Evolutionary conservation across 805 yeast genomes (phyloP), one percentile per base, ranked within the genome.

Genomic region (Barnettozyma wickerhamii): DNA sequence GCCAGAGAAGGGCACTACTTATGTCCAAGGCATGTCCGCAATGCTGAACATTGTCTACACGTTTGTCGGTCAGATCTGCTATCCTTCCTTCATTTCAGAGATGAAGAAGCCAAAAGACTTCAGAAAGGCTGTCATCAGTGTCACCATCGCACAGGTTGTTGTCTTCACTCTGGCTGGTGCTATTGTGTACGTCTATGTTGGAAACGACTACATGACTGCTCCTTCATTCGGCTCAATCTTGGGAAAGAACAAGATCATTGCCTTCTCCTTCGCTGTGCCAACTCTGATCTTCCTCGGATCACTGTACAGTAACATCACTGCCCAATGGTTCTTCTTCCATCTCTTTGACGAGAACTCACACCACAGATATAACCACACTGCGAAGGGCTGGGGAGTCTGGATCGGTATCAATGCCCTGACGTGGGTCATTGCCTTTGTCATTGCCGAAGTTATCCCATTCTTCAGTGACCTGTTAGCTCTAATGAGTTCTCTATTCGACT

Each of bases 391-490:
- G 83, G 34, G 52, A 3, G 62, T 66, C 10, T 77, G 84, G 84
- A 51, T 62, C 5, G 67, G 58, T 1, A 50, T 77, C 36, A 66
- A 74, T 43, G 52, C 62, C 10, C 41, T 49, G 1, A 62, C 72
- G 18, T 77, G 83, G 83, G 52, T 69, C 12, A 21, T 70, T 5
- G 81, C 81, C 0, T 78, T 75, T 46, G 58, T 77, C n/a, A 64
- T 77, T 50, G 82, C 81, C 2, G 81, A 77, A 53, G 82, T 74
- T 23, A 76, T 77, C 50, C 84, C 84, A n/a, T 77, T 77, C 56
- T 77, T 77, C 58, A 68, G 75, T 20, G 82, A 77, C 49, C 58
- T 77, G 45, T 62, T 77, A 26, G 68, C 80, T 4, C 60, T 77
- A 50, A 76, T 77, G 81, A 71, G 77, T 12, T 76, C 84, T 3